Evolutionary conservation across 495 filamentous ascomycete genomes (phyloP).

Genomic region (Tuber microsphaerosporum): DNA sequence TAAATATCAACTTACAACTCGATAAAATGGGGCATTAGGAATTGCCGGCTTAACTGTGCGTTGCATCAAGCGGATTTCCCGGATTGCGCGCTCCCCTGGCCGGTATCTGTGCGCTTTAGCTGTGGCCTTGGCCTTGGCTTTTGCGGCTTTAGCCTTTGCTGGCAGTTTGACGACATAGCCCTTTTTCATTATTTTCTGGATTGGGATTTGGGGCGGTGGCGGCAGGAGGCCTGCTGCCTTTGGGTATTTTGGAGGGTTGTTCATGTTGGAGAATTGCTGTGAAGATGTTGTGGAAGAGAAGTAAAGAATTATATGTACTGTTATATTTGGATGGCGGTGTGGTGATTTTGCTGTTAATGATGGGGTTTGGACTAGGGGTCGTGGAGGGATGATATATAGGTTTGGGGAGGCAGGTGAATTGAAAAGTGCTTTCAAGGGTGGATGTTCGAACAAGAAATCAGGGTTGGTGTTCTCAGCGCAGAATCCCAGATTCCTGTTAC

Average conservation of each 20-base stretch:
- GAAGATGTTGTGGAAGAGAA: no score
- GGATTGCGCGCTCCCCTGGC: constrained; percentile 59
- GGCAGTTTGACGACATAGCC: not conserved
- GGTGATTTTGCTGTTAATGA: no score
- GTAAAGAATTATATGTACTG: no score
- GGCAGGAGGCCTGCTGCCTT: not conserved
- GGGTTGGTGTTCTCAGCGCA: no score
- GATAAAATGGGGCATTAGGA: constrained; percentile 59
- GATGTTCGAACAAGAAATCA: no score
- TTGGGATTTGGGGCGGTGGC: not conserved
- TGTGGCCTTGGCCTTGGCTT: not conserved
- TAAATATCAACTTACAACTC: constrained; percentile 48
- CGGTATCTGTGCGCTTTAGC: constrained; percentile 49
- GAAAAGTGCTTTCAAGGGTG: no score
- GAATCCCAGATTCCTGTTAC: no score
- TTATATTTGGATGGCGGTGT: no score
- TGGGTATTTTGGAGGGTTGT: not conserved
- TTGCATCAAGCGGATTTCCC: constrained; percentile 64
- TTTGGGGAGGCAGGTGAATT: no score
- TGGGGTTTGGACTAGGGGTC: no score
- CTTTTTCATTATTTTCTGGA: not conserved
- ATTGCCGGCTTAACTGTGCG: constrained; percentile 57
- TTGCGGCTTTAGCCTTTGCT: not conserved
- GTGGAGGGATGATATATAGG: no score
- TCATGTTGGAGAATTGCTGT: not conserved